A percentile compares a stretch with the other conserved stretches of the same genome.
phyloP scores from a whole-genome alignment of 2,329 filamentous ascomycete species.

The Calonectria hawksworthii region DNA sequence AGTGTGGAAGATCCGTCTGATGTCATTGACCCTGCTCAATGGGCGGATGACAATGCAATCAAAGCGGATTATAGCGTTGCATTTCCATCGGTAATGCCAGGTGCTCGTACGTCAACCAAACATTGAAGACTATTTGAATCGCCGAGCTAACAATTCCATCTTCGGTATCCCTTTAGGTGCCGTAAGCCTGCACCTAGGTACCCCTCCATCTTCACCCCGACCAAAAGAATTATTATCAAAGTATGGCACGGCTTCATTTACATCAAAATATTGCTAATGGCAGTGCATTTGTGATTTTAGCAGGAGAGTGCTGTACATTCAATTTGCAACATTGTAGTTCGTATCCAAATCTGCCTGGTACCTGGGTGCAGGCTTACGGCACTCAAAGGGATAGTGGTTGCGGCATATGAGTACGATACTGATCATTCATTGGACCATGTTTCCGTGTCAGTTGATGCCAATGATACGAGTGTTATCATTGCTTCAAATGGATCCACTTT shows the following conservation, averaged over 20 bases:
- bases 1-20: neutral
- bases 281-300: too few relatives aligned
- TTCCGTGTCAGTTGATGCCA: neutral
- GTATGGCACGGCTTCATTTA: too few relatives aligned
- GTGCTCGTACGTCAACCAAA: neutral
- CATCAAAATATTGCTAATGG: too few relatives aligned
- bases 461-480: conserved; percentile 1
- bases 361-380: too few relatives aligned
- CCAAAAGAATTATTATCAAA: too few relatives aligned
- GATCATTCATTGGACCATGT: neutral
- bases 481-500: neutral
- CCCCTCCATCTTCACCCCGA: too few relatives aligned
- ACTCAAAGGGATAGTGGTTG: neutral
- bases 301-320: too few relatives aligned
- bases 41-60: conserved; percentile 3
- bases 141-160: neutral
- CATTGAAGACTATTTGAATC: neutral
- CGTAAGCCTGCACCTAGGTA: too few relatives aligned
- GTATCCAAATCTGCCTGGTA: too few relatives aligned
- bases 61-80: neutral
- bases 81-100: neutral
- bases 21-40: neutral
- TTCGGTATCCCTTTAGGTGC: too few relatives aligned
- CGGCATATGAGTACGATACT: conserved; percentile 1
- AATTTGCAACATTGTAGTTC: too few relatives aligned